A percentile compares a stretch with the other conserved stretches of the same genome.
Evolutionary conservation across 768 basidiomycete species (phyloP).

Genomic region (Rhodocollybia butyracea): DNA sequence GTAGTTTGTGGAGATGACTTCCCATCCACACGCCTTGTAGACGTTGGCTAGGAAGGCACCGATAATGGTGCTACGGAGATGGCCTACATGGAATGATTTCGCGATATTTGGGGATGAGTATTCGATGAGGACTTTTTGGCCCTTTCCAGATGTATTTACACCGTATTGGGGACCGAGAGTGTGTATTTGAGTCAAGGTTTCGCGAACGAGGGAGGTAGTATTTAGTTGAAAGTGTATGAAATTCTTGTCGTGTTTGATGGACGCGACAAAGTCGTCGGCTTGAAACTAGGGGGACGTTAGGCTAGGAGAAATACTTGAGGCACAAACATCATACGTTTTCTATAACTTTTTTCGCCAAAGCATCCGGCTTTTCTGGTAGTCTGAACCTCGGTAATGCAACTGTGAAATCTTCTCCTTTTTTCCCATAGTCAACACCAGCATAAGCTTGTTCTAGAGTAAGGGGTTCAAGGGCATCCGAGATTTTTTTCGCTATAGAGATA

Average conservation of each 20-base stretch:
- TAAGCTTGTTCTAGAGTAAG: slow-evolving; percentile 78
- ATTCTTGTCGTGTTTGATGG: slow-evolving; percentile 64
- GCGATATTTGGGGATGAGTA: slow-evolving; percentile 98
- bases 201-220: slow-evolving; percentile 57
- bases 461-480: slow-evolving; percentile 61
- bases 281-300: slow-evolving; percentile 62
- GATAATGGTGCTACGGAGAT: slow-evolving; percentile 96
- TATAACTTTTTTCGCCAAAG: slow-evolving; percentile 71
- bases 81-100: slow-evolving; percentile 97
- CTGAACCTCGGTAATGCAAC: slow-evolving; percentile 91
- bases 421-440: slow-evolving; percentile 82
- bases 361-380: slow-evolving; percentile 78
- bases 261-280: slow-evolving; percentile 75
- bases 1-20: slow-evolving; percentile 90
- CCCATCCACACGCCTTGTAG: slow-evolving; percentile 91
- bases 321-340: slow-evolving; percentile 50
- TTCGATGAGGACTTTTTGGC: slow-evolving; percentile 85
- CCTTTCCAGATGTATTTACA: slow-evolving; percentile 69
- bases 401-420: slow-evolving; percentile 92
- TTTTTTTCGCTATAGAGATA: slow-evolving; percentile 70
- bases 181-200: slow-evolving; percentile 73
- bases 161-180: slow-evolving; percentile 81
- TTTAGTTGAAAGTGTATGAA: slow-evolving; percentile 84
- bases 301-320: neutral
- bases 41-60: slow-evolving; percentile 92